A percentile compares a stretch with the other conserved stretches of the same genome.
Evolutionary conservation across 1,284 basidiomycete genomes (phyloP).

Genomic region (Cystobasidium pallidum): DNA sequence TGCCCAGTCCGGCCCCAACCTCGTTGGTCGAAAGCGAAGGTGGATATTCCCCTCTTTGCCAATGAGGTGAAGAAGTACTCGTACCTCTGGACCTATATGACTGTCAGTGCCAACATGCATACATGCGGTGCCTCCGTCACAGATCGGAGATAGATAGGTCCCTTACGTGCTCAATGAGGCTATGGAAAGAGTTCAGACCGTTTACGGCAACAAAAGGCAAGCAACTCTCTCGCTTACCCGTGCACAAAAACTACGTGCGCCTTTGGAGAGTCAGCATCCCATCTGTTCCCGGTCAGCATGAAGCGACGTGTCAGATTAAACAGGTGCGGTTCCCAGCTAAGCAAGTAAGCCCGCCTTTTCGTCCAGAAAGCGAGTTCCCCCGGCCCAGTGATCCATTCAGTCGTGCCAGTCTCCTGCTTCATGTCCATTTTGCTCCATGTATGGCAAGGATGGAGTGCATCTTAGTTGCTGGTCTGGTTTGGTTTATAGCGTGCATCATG

Average conservation of each 20-base stretch:
- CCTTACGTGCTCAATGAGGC: conserved; percentile 55
- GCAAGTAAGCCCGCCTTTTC: conserved; percentile 45
- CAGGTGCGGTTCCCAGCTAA: not conserved
- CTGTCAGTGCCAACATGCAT: too few species aligned
- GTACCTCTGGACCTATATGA: conserved; percentile 56
- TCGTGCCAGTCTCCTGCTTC: not conserved
- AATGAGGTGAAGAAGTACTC: conserved; percentile 56
- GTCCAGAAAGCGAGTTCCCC: conserved; percentile 49
- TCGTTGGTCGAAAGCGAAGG: conserved; percentile 58
- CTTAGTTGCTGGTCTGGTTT: too few species aligned
- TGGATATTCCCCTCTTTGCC: conserved; percentile 56
- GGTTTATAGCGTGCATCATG: too few species aligned
- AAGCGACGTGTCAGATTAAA: not conserved
- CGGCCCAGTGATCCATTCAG: conserved; percentile 43
- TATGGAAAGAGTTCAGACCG: conserved; percentile 42
- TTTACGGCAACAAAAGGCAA: too few species aligned
- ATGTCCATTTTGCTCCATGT: not conserved
- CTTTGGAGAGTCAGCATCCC: conserved; percentile 18
- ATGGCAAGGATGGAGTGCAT: too few species aligned
- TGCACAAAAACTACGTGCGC: conserved; percentile 52
- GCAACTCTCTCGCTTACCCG: conserved; percentile 45
- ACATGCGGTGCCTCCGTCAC: not conserved
- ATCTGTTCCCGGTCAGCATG: conserved; percentile 13
- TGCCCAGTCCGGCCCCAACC: conserved; percentile 57
- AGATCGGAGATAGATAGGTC: not conserved